These are phyloP conservation scores for Cyamopsis tetragonoloba DNA, from an alignment of 306 rosid genomes.

Conservation along the genomic window DNA sequence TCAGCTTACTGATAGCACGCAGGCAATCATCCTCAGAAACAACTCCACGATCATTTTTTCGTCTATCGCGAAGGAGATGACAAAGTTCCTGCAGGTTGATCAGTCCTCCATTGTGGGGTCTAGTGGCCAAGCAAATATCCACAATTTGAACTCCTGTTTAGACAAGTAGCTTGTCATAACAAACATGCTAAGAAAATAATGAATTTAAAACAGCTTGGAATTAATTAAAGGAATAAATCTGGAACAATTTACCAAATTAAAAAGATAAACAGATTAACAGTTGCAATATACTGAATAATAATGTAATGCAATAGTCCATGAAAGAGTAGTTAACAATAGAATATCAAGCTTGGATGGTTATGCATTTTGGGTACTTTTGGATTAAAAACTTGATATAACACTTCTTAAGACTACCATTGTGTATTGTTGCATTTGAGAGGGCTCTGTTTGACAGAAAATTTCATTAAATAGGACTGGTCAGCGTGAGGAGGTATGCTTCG, in stretches of 20 bases:
- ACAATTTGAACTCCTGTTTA: slow-evolving; percentile 92
- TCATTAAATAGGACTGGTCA: too few species aligned
- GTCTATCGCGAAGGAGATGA: slow-evolving; percentile 60
- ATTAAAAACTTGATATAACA: too few species aligned
- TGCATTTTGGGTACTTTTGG: too few species aligned
- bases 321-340: neutral
- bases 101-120: slow-evolving; percentile 91
- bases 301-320: neutral
- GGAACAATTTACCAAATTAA: neutral
- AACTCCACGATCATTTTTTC: slow-evolving; percentile 80
- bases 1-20: slow-evolving; percentile 89
- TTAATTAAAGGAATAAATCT: neutral
- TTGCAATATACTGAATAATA: neutral
- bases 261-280: neutral
- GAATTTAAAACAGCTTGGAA: slow-evolving; percentile 9
- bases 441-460: too few species aligned
- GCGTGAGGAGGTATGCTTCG: too few species aligned
- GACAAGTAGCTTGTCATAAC: slow-evolving; percentile 43
- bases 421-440: too few species aligned
- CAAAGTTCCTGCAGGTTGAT: slow-evolving; percentile 87
- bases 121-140: slow-evolving; percentile 88
- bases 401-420: too few species aligned
- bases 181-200: slow-evolving; percentile 8
- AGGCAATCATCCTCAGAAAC: slow-evolving; percentile 95
- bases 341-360: neutral